These are phyloP conservation scores for Pyronema domesticum DNA, from an alignment of 495 filamentous ascomycete genomes.

Conservation along the genomic window DNA sequence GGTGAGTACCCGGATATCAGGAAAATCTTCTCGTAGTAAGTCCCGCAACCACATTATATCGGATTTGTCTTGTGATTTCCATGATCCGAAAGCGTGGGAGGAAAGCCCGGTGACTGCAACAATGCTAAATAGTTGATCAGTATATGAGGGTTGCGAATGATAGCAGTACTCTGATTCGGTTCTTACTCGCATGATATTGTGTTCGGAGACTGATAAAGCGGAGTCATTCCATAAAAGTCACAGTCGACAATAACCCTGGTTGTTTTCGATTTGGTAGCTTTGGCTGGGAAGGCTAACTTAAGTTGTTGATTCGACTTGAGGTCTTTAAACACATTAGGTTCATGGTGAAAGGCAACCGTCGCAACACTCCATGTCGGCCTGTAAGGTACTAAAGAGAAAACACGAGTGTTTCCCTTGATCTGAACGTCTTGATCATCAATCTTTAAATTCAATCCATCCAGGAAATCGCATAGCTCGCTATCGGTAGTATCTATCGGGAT, in stretches of 20 bases:
- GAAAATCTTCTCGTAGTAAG: slow-evolving; percentile 3
- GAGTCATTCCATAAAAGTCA: slow-evolving; percentile 9
- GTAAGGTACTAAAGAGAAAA: background rate
- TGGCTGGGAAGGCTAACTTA: background rate
- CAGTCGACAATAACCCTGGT: background rate
- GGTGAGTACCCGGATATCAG: slow-evolving; percentile 4
- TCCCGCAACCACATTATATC: slow-evolving; percentile 12
- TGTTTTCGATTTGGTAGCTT: background rate
- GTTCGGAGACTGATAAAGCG: slow-evolving; percentile 1
- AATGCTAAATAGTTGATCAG: slow-evolving; percentile 1
- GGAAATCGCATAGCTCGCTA: no score
- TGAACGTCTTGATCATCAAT: no score
- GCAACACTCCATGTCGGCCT: background rate
- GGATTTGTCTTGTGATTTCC: slow-evolving; percentile 2
- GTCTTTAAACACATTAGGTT: background rate
- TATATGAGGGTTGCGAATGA: background rate
- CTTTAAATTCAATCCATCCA: no score
- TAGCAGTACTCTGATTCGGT: background rate
- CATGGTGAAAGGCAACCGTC: background rate
- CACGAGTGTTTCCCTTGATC: no score
- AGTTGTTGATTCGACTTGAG: background rate
- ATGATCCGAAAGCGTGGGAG: slow-evolving; percentile 10
- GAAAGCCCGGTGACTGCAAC: slow-evolving; percentile 10
- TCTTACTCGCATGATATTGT: slow-evolving; percentile 4
- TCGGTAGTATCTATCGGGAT: no score